phyloP scores from a whole-genome alignment of 768 basidiomycete species.

The Mycena venus region DNA sequence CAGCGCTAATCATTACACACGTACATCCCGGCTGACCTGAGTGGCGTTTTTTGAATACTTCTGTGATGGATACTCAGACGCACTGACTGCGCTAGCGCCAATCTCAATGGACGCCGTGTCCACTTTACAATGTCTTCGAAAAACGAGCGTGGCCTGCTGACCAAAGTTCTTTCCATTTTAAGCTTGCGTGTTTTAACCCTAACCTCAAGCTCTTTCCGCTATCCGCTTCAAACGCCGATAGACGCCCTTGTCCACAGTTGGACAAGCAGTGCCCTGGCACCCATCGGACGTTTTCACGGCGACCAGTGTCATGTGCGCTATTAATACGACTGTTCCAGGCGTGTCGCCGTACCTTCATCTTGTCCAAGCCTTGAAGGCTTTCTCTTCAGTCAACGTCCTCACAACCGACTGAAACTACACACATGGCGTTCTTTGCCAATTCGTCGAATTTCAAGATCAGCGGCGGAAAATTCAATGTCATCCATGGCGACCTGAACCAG shows the following conservation, averaged over 20 bases:
- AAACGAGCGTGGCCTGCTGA: too few relatives aligned
- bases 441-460: constrained; percentile 21
- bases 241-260: background rate
- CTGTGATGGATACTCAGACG: too few relatives aligned
- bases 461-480: constrained; percentile 24
- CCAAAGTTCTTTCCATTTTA: too few relatives aligned
- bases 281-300: background rate
- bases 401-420: background rate
- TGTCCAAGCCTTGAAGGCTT: too few relatives aligned
- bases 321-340: background rate
- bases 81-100: background rate
- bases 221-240: too few relatives aligned
- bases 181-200: background rate
- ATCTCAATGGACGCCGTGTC: too few relatives aligned
- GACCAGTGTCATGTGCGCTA: background rate
- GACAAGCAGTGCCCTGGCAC: background rate
- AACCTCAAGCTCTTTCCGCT: too few relatives aligned
- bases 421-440: constrained; percentile 26
- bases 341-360: background rate
- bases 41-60: background rate
- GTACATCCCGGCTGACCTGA: background rate
- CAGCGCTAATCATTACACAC: background rate
- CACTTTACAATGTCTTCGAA: too few relatives aligned
- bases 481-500: constrained; percentile 19
- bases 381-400: background rate